phyloP scores from a whole-genome alignment of 2,329 filamentous ascomycete genomes.

The Cladosporium colombiae region DNA sequence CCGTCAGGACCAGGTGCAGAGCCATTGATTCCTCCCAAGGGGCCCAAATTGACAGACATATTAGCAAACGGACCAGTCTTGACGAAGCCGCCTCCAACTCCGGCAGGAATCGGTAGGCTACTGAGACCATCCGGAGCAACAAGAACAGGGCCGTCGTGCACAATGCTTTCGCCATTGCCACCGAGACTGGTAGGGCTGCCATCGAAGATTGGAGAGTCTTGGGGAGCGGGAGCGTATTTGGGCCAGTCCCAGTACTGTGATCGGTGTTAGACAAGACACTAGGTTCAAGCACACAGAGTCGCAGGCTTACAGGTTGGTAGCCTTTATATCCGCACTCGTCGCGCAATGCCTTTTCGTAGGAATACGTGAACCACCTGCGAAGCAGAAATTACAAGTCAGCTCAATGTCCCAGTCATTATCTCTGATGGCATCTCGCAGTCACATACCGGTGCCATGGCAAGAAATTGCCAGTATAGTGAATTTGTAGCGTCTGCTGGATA shows the following conservation, averaged over 20 bases:
- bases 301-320: constrained; percentile 36
- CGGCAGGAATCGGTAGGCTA: constrained; percentile 36
- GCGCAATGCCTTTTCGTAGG: constrained; percentile 45
- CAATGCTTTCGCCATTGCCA: constrained; percentile 32
- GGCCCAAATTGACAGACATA: constrained; percentile 49
- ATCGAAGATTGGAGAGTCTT: constrained; percentile 57
- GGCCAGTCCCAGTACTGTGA: constrained; percentile 52
- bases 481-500: constrained; percentile 31
- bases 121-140: constrained; percentile 52
- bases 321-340: constrained; percentile 49
- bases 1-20: constrained; percentile 27
- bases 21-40: constrained; percentile 40
- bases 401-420: neutral
- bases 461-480: constrained; percentile 38
- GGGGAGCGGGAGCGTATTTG: constrained; percentile 45
- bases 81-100: constrained; percentile 56
- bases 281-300: constrained; percentile 22
- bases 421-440: neutral
- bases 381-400: neutral
- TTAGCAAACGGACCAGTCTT: constrained; percentile 53
- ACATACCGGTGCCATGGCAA: constrained; percentile 43
- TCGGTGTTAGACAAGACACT: constrained; percentile 26
- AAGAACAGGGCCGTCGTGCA: constrained; percentile 16
- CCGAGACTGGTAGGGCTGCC: constrained; percentile 49
- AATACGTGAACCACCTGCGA: constrained; percentile 42